Evolutionary conservation across 352 stramenopile genomes (phyloP).

Genomic region (Pythium dissotocum): DNA sequence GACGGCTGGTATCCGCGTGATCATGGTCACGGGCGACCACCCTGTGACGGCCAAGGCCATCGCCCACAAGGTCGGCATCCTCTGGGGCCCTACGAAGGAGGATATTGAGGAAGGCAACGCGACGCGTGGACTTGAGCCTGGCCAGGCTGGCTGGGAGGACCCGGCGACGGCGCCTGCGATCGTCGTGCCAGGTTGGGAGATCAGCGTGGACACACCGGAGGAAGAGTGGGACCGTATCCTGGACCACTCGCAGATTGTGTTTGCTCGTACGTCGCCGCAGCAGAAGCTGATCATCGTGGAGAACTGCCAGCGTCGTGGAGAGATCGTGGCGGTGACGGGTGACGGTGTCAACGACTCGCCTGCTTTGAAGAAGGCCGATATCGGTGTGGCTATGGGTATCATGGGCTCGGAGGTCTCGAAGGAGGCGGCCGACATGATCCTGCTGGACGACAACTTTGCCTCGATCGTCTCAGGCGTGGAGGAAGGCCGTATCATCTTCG

Average conservation of each 20-base stretch:
- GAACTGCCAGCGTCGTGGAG: conserved; percentile 77
- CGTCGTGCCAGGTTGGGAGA: conserved; percentile 83
- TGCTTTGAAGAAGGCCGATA: conserved; percentile 95
- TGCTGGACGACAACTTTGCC: conserved; percentile 97
- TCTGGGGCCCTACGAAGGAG: conserved; percentile 86
- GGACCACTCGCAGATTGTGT: conserved; percentile 92
- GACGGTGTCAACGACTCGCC: conserved; percentile 98
- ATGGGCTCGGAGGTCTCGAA: conserved; percentile 96
- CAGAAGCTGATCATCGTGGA: conserved; percentile 96
- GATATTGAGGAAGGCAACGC: conserved; percentile 83
- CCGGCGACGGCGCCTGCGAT: conserved; percentile 77
- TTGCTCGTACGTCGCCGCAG: conserved; percentile 93
- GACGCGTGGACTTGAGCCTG: conserved; percentile 49
- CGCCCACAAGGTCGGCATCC: conserved; percentile 92
- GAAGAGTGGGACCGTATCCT: conserved; percentile 89
- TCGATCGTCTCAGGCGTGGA: conserved; percentile 95
- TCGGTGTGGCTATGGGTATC: conserved; percentile 98
- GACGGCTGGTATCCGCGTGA: conserved; percentile 69
- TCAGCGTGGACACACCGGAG: conserved; percentile 70
- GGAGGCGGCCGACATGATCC: conserved; percentile 94
- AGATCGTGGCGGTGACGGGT: conserved; percentile 95
- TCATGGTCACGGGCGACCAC: conserved; percentile 87
- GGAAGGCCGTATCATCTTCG: conserved; percentile 94
- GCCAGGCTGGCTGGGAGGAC: conserved; percentile 75
- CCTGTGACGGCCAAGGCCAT: conserved; percentile 86